Conservation (phyloP, 805 yeast species). For the Ogataea nonfermentans region DNA sequence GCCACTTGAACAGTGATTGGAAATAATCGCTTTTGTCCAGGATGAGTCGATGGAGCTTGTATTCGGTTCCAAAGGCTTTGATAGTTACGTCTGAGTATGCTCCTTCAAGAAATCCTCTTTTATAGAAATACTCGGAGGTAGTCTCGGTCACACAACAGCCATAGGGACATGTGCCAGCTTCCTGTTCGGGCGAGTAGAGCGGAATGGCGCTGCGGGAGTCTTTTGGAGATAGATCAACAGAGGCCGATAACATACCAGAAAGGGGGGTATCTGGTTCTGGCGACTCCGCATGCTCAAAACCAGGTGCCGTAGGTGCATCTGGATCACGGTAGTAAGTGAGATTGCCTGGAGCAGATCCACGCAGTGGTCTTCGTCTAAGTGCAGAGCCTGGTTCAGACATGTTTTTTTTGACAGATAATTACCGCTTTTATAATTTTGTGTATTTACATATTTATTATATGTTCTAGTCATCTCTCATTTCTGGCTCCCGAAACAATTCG, state of each 20-base stretch:
- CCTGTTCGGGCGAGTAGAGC: conserved; percentile 5
- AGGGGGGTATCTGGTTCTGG: conserved; percentile 7
- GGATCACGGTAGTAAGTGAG: conserved; percentile 18
- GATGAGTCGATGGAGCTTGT: conserved; percentile 45
- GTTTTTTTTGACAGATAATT: conserved; percentile 1
- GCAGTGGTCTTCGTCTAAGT: conserved; percentile 14
- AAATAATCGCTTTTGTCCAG: conserved; percentile 49
- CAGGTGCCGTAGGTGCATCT: conserved; percentile 1
- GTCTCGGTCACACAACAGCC: conserved; percentile 28
- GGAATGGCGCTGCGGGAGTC: conserved; percentile 4
- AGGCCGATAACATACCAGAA: conserved; percentile 8
- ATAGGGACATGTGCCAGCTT: conserved; percentile 23
- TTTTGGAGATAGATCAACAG: conserved; percentile 14
- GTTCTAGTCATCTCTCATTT: no score
- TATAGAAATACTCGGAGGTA: conserved; percentile 33
- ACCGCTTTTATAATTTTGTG: conserved; percentile 1
- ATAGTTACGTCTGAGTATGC: conserved; percentile 48
- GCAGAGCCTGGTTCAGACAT: conserved; percentile 18
- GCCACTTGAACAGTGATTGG: conserved; percentile 46
- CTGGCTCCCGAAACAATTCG: conserved; percentile 42
- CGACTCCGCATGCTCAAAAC: background rate
- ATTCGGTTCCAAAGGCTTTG: conserved; percentile 44
- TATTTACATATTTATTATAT: no score
- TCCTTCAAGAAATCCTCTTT: conserved; percentile 43
- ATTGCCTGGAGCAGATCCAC: conserved; percentile 26